phyloP scores from a whole-genome alignment of 176 grass and related monocot genomes.

The Phoenix dactylifera region DNA sequence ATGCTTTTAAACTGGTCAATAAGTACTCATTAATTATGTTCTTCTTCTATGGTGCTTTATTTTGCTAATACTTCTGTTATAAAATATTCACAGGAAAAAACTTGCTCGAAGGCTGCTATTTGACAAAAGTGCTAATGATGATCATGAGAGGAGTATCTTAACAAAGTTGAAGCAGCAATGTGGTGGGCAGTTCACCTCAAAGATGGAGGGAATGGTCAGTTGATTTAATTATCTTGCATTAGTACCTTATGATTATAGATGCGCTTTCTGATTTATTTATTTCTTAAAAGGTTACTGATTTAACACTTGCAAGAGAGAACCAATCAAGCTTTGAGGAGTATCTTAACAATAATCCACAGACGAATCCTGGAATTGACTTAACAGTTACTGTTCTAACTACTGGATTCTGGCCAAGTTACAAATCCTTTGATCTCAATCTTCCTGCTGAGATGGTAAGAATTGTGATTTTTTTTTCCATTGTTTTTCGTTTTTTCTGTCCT shows the following conservation, averaged over 20 bases:
- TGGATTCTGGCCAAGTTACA: constrained; percentile 98
- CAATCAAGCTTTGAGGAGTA: constrained; percentile 83
- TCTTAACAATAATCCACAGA: constrained; percentile 30
- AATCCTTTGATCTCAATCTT: constrained; percentile 94
- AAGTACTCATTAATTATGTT: neutral
- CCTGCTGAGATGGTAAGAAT: constrained; percentile 83
- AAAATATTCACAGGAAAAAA: constrained; percentile 66
- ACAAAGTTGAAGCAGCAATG: constrained; percentile 99
- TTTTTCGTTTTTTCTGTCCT: no score
- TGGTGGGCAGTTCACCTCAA: constrained; percentile 91
- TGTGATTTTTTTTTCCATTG: constrained; percentile 4
- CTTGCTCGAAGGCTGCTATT: constrained; percentile 94
- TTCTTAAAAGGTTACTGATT: constrained; percentile 52
- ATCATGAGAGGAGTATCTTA: constrained; percentile 95
- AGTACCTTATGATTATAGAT: constrained; percentile 9
- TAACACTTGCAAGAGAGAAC: constrained; percentile 73
- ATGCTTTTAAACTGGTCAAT: no score
- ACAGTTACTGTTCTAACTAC: constrained; percentile 87
- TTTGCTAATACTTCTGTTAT: neutral
- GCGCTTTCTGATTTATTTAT: neutral
- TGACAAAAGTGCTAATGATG: constrained; percentile 97
- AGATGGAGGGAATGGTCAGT: constrained; percentile 94
- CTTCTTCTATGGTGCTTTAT: neutral
- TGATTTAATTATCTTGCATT: neutral
- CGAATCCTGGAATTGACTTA: constrained; percentile 77